Evolutionary conservation across 2,329 filamentous ascomycete genomes (phyloP), one percentile per base, ranked within the genome.

Genomic region (Aspergillus costaricaensis): DNA sequence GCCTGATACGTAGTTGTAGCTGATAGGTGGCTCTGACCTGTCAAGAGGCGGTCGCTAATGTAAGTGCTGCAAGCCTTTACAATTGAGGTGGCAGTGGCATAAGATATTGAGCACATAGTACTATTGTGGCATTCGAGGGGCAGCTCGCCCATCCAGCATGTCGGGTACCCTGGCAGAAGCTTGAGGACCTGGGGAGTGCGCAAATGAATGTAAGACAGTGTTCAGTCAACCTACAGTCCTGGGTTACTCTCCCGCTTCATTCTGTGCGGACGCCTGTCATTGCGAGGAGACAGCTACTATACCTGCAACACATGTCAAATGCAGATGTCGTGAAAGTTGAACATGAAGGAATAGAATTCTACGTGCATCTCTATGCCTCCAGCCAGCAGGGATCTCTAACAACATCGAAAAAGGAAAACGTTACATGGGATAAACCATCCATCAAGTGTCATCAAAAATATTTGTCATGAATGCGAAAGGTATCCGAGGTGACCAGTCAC

Each of bases 341-440:
- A 49, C 21, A 52, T 2, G 17, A 59, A 21, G 47, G 41, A 58
- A 59, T 62, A 47, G 14, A 55, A 56, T 65, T 62, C 65, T 64
- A 64, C 54, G 50, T 47, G 51, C 62, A 60, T 62, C 57, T 66
- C 65, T 67, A 67, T 67, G 52, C 55, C 50, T 59, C 56, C 59
- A 67, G 49, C 50, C 19, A 51, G 52, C 49, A 65, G 56, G 56
- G 51, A 62, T 62, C 49, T 66, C 62, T 65, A 67, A 48, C 53
- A 62, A 53, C 39, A 59, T 60, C 57, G 60, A 64, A 61, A 62
- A 67, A 61, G 65, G 21, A 12, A 15, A 44, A 23, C 19, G 10
- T 44, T 44, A 44, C 57, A 65, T 63, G 54, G 58, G 36, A 58
- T 57, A 25, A 36, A 47, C 59, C 59, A 60, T 66, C 32, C 49